Conservation (phyloP, 106 monocot genomes). For the Ottelia alismoides region DNA sequence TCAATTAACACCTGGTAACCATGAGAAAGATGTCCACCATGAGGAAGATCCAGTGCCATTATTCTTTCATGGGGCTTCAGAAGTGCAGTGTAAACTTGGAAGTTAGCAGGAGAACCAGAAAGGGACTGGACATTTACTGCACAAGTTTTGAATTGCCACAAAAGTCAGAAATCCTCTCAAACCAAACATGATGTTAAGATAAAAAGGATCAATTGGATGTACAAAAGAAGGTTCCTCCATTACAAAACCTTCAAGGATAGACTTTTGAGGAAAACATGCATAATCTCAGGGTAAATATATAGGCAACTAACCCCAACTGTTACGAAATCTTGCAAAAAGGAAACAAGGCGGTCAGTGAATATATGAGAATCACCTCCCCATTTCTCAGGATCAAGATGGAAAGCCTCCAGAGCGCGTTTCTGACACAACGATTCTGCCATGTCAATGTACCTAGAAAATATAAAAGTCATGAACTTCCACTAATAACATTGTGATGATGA, state of each 20-base stretch:
- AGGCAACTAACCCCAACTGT: no score
- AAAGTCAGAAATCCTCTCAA: no score
- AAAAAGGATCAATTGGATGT: no score
- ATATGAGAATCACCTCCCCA: constrained; percentile 74
- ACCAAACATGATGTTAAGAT: no score
- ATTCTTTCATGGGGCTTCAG: constrained; percentile 98
- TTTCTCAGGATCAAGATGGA: constrained; percentile 73
- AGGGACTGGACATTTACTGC: constrained; percentile 95
- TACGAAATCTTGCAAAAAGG: no score
- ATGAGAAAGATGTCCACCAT: constrained; percentile 98
- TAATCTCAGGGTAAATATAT: no score
- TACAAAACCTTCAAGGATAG: no score
- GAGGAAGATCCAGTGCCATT: constrained; percentile 98
- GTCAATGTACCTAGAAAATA: constrained; percentile 67
- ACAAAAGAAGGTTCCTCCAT: no score
- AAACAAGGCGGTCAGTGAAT: not conserved
- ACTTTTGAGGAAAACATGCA: no score
- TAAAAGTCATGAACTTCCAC: not conserved
- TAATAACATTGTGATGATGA: not conserved
- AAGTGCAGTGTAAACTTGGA: constrained; percentile 97
- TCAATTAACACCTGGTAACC: constrained; percentile 95
- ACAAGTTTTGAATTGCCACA: not conserved
- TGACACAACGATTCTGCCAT: constrained; percentile 96
- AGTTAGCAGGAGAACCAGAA: constrained; percentile 91
- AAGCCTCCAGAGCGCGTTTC: constrained; percentile 90